A percentile compares a stretch with the other conserved stretches of the same genome.
phyloP scores from a whole-genome alignment of 2,329 filamentous ascomycete genomes.

The Scedosporium apiospermum region DNA sequence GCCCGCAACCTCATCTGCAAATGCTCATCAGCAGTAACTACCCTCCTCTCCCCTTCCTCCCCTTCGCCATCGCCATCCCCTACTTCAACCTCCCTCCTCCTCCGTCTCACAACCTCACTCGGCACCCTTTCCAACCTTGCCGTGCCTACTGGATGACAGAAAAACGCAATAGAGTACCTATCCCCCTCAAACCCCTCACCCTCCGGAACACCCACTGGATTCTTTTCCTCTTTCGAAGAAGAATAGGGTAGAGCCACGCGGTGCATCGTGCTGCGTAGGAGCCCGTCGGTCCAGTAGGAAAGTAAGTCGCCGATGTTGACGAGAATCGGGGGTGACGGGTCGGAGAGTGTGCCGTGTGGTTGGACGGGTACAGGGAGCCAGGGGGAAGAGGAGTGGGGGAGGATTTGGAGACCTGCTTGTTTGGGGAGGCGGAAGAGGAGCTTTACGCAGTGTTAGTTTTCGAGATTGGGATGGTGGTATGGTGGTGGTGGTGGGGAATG shows the following conservation, averaged over 20 bases:
- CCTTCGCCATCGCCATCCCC: constrained; percentile 18
- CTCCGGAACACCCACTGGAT: background rate
- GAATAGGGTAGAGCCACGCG: constrained; percentile 61
- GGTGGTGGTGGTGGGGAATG: background rate
- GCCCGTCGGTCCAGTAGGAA: constrained; percentile 82
- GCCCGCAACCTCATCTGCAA: constrained; percentile 50
- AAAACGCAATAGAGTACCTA: constrained; percentile 59
- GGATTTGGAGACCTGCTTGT: constrained; percentile 80
- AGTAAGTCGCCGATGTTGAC: constrained; percentile 64
- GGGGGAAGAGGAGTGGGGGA: constrained; percentile 35
- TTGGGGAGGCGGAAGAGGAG: constrained; percentile 79
- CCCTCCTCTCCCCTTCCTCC: constrained; percentile 25
- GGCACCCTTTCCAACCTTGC: constrained; percentile 48
- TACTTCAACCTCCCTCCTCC: constrained; percentile 21
- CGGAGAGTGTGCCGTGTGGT: constrained; percentile 48
- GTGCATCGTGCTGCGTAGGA: constrained; percentile 82
- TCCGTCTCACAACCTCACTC: constrained; percentile 43
- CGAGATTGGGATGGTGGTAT: background rate
- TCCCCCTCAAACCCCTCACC: constrained; percentile 28
- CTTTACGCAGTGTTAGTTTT: background rate
- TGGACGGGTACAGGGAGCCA: constrained; percentile 60
- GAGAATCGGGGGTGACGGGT: constrained; percentile 63
- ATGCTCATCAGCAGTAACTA: constrained; percentile 56
- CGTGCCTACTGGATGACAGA: constrained; percentile 52
- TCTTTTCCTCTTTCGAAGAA: background rate